These are phyloP conservation scores for Barnettozyma vustinii DNA, from an alignment of 805 yeast genomes.

Conservation along the genomic window DNA sequence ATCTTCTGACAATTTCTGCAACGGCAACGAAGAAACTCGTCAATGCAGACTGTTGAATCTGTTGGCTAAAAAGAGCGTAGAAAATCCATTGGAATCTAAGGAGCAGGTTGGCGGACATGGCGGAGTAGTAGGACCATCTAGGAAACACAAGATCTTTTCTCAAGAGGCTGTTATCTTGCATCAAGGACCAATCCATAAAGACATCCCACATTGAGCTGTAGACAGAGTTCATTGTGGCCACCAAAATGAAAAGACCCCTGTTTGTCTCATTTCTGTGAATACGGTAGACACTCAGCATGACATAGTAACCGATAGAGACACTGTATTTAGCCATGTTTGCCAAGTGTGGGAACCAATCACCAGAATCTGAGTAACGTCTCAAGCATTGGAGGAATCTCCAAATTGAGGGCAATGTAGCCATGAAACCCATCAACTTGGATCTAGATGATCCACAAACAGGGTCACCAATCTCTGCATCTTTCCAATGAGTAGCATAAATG, in stretches of 20 bases:
- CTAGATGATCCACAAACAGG: slow-evolving; percentile 67
- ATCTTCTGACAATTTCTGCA: slow-evolving; percentile 78
- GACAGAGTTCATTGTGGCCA: slow-evolving; percentile 70
- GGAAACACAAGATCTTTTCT: slow-evolving; percentile 72
- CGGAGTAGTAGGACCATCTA: slow-evolving; percentile 57
- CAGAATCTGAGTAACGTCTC: slow-evolving; percentile 87
- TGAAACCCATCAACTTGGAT: slow-evolving; percentile 77
- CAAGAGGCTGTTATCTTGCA: slow-evolving; percentile 59
- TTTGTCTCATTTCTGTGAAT: slow-evolving; percentile 38
- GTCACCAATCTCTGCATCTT: slow-evolving; percentile 39
- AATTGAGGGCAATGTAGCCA: slow-evolving; percentile 77
- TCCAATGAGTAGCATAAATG: slow-evolving; percentile 70
- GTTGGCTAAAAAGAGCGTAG: slow-evolving; percentile 69
- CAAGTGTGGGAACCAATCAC: slow-evolving; percentile 94
- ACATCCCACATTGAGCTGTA: slow-evolving; percentile 81
- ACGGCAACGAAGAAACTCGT: slow-evolving; percentile 80
- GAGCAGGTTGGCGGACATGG: slow-evolving; percentile 67
- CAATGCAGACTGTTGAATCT: slow-evolving; percentile 82
- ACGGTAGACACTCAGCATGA: slow-evolving; percentile 72
- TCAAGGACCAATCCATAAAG: slow-evolving; percentile 92
- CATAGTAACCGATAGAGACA: slow-evolving; percentile 61
- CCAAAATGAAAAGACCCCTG: slow-evolving; percentile 58
- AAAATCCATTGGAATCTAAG: slow-evolving; percentile 90
- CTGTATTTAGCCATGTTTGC: slow-evolving; percentile 81
- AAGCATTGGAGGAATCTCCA: slow-evolving; percentile 91